Evolutionary conservation across 257 asterid genomes (phyloP).

Genomic region (Anisodus acutangulus): DNA sequence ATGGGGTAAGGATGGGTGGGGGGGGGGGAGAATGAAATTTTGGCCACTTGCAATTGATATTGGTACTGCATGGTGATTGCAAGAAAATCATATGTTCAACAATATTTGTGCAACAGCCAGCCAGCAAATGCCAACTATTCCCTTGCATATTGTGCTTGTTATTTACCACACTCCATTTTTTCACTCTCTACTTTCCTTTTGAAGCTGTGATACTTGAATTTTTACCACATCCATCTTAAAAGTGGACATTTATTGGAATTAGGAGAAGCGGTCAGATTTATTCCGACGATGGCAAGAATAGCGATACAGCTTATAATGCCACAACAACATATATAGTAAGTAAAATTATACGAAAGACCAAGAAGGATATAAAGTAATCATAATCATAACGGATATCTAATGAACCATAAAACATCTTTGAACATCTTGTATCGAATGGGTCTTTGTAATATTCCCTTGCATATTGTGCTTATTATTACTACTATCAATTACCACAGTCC

Average conservation of each 20-base stretch:
- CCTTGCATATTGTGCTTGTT: slow-evolving; percentile 1
- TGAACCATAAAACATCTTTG: no score
- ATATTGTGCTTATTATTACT: no score
- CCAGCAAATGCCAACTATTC: slow-evolving; percentile 31
- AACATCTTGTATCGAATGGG: no score
- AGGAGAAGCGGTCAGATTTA: background rate
- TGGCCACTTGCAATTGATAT: slow-evolving; percentile 42
- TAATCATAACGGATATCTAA: no score
- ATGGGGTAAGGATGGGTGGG: slow-evolving; percentile 34
- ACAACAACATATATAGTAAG: no score
- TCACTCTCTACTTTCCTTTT: background rate
- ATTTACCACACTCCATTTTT: slow-evolving; percentile 1
- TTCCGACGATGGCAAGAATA: background rate
- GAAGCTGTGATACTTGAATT: background rate
- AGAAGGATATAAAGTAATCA: no score
- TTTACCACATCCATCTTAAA: background rate
- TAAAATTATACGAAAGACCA: no score
- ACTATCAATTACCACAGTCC: no score
- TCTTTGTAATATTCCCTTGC: no score
- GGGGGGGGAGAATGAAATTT: slow-evolving; percentile 27
- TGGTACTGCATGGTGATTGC: slow-evolving; percentile 43
- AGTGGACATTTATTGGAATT: background rate
- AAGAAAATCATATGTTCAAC: slow-evolving; percentile 29
- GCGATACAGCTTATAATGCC: background rate
- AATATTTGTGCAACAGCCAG: slow-evolving; percentile 33